phyloP scores from a whole-genome alignment of 2,329 filamentous ascomycete genomes.

The Eurotiales sp. region DNA sequence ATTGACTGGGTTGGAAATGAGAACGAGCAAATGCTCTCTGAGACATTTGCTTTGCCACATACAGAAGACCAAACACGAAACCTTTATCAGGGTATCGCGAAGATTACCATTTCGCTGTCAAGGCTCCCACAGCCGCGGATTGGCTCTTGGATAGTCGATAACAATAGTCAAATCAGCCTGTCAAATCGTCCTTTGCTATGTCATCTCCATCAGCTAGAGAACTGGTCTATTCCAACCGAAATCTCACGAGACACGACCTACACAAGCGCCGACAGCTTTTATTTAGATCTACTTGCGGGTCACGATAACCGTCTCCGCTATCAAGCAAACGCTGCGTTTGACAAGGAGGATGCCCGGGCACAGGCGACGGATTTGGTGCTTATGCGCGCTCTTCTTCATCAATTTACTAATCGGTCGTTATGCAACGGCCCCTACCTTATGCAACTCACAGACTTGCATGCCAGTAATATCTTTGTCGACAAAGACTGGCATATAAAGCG shows the following conservation, averaged over 20 bases:
- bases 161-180: not conserved
- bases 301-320: conserved; percentile 4
- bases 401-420: conserved; percentile 26
- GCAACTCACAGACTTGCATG: conserved; percentile 36
- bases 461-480: conserved; percentile 35
- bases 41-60: not conserved
- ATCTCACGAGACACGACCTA: not conserved
- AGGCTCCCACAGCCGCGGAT: not conserved
- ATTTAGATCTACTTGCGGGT: not conserved
- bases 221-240: not conserved
- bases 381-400: conserved; percentile 25
- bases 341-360: not conserved
- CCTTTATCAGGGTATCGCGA: not conserved
- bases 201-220: not conserved
- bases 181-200: not conserved
- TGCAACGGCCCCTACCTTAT: conserved; percentile 33
- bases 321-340: not conserved
- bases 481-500: conserved; percentile 25
- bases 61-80: not conserved
- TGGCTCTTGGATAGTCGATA: not conserved
- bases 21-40: conserved; percentile 3
- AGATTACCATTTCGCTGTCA: not conserved
- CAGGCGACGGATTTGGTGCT: not conserved
- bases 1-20: not conserved
- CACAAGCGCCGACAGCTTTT: not conserved